Conservation (phyloP, 345 rosid genomes). For the Boechera stricta region DNA sequence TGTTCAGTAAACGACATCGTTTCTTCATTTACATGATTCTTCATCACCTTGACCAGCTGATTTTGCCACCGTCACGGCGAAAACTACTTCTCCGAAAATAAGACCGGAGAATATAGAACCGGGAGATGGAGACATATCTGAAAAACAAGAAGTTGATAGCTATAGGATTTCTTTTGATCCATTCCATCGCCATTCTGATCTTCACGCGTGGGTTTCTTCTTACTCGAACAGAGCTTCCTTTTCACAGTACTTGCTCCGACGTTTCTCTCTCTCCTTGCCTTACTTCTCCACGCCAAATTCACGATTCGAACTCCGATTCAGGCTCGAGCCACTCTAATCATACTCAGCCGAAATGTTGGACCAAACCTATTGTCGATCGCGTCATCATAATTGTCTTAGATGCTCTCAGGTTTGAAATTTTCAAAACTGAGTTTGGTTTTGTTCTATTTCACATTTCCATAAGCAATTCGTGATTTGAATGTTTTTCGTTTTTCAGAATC, state of each 20-base stretch:
- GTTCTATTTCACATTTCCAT: not conserved
- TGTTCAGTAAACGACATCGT: not conserved
- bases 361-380: constrained; percentile 70
- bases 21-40: too few species aligned
- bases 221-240: constrained; percentile 92
- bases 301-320: not conserved
- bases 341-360: constrained; percentile 61
- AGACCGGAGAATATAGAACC: not conserved
- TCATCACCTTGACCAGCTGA: not conserved
- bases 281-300: constrained; percentile 24
- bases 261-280: constrained; percentile 68
- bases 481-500: constrained; percentile 50
- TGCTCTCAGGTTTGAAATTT: constrained; percentile 63
- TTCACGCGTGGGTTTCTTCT: constrained; percentile 88
- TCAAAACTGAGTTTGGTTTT: not conserved
- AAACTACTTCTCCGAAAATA: not conserved
- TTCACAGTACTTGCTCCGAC: constrained; percentile 71
- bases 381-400: constrained; percentile 78
- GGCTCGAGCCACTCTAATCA: not conserved
- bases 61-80: constrained; percentile 34
- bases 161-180: constrained; percentile 53
- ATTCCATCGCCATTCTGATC: constrained; percentile 60
- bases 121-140: constrained; percentile 44
- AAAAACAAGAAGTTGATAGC: constrained; percentile 41
- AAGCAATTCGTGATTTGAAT: constrained; percentile 13